phyloP scores from a whole-genome alignment of 768 basidiomycete genomes.

The Scleroderma bovista region DNA sequence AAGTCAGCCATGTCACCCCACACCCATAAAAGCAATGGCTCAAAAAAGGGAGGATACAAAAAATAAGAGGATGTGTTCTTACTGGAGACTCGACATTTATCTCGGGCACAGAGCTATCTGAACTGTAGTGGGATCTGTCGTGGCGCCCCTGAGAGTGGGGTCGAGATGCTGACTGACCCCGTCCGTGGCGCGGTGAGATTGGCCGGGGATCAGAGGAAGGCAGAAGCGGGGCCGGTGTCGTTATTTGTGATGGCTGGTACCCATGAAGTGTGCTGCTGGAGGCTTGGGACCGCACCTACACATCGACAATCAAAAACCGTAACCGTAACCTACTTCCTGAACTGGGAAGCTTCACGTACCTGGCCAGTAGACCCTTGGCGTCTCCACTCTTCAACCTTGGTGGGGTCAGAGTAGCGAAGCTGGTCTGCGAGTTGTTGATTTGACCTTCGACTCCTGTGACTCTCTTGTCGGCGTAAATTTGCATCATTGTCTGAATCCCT shows the following conservation, averaged over 20 bases:
- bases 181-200: conserved; percentile 12
- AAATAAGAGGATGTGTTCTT: neutral
- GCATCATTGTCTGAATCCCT: conserved; percentile 15
- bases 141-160: conserved; percentile 18
- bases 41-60: conserved; percentile 1
- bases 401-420: conserved; percentile 31
- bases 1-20: neutral
- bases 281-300: conserved; percentile 10
- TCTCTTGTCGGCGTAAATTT: conserved; percentile 5
- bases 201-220: conserved; percentile 16
- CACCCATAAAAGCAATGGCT: neutral
- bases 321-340: neutral
- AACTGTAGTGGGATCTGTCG: conserved; percentile 14
- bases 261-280: conserved; percentile 7
- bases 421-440: conserved; percentile 31
- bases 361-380: conserved; percentile 11
- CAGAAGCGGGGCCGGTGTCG: conserved; percentile 23
- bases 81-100: conserved; percentile 28
- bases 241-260: conserved; percentile 15
- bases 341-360: conserved; percentile 9
- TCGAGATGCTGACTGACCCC: conserved; percentile 13
- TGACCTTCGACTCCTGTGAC: conserved; percentile 12
- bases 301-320: neutral
- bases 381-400: conserved; percentile 28
- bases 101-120: conserved; percentile 31